These are phyloP conservation scores for Skeletonema tropicum DNA, from an alignment of 108 stramenopile genomes.

Conservation along the genomic window DNA sequence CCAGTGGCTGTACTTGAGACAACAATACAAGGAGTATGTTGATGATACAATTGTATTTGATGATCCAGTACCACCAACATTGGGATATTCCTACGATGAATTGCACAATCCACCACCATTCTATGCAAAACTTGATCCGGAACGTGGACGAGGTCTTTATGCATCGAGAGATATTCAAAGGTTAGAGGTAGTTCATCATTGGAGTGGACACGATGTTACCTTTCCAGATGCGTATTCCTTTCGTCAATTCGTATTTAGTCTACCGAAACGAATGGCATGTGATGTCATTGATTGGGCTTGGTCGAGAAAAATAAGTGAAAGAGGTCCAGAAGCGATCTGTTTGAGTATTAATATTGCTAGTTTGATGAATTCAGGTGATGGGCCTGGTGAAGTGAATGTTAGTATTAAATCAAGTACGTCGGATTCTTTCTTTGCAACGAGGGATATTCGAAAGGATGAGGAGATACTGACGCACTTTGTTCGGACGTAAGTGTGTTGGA, in stretches of 20 bases:
- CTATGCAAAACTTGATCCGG: constrained; percentile 5
- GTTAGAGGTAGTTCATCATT: constrained; percentile 8
- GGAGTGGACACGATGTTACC: neutral
- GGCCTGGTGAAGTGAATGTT: constrained; percentile 14
- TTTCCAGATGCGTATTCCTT: constrained; percentile 15
- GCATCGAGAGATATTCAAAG: constrained; percentile 9
- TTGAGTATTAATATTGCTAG: constrained; percentile 12
- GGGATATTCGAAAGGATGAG: constrained; percentile 10
- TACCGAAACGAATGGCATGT: constrained; percentile 15
- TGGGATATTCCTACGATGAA: constrained; percentile 1
- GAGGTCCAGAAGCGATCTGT: constrained; percentile 4
- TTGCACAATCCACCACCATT: neutral
- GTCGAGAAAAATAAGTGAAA: neutral
- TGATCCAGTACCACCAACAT: constrained; percentile 9
- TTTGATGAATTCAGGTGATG: constrained; percentile 12
- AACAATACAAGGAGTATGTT: constrained; percentile 2
- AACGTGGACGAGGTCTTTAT: constrained; percentile 19
- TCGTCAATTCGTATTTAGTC: constrained; percentile 11
- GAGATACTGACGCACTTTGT: constrained; percentile 5
- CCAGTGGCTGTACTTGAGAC: neutral
- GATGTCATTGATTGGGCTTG: constrained; percentile 21
- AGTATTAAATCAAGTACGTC: neutral
- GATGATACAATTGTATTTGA: neutral
- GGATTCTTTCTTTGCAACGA: neutral
- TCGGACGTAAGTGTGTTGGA: neutral